phyloP scores from a whole-genome alignment of 441 rosid species.

The Erysimum cheiri region DNA sequence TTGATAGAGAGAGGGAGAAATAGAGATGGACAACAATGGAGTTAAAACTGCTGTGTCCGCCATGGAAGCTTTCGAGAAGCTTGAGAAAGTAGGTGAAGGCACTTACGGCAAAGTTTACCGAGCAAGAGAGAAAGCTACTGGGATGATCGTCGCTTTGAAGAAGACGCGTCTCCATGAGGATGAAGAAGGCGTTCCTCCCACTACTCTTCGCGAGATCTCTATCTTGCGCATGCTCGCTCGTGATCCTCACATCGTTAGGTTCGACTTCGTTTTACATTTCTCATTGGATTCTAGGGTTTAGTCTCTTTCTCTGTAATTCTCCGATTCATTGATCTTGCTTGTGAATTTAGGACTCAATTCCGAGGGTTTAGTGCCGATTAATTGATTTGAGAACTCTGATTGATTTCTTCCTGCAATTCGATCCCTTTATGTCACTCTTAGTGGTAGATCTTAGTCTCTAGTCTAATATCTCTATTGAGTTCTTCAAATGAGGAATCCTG shows the following conservation, averaged over 20 bases:
- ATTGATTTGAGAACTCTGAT: background rate
- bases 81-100: constrained; percentile 98
- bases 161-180: constrained; percentile 99
- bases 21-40: constrained; percentile 55
- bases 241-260: constrained; percentile 96
- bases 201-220: constrained; percentile 98
- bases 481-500: background rate
- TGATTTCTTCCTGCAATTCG: background rate
- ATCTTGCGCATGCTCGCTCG: constrained; percentile 98
- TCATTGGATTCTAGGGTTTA: background rate
- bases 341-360: constrained; percentile 2
- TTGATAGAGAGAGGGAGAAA: background rate
- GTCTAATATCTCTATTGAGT: background rate
- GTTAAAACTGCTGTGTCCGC: constrained; percentile 50
- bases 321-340: background rate
- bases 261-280: background rate
- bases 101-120: constrained; percentile 96
- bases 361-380: constrained; percentile 4
- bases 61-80: constrained; percentile 94
- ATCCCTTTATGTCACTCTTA: background rate
- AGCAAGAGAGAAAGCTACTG: constrained; percentile 93
- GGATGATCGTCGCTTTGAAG: constrained; percentile 89
- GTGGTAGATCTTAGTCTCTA: background rate
- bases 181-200: constrained; percentile 99
- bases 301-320: background rate